phyloP scores from a whole-genome alignment of 345 rosid species.

The Lumnitzera littorea region DNA sequence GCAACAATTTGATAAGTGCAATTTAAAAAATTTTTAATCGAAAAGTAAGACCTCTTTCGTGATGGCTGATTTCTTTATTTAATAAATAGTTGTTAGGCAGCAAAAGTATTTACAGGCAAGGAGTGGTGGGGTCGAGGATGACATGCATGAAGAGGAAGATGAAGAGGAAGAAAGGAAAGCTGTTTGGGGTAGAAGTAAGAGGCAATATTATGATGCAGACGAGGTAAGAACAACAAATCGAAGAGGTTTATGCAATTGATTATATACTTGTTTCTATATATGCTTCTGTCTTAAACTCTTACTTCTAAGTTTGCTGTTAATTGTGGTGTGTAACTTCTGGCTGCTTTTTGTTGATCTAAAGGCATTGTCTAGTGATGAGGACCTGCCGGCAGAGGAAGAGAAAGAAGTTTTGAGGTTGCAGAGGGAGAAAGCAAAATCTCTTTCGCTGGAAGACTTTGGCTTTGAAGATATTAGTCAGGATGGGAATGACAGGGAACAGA shows the following conservation, averaged over 20 bases:
- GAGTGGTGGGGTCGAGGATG: slow-evolving; percentile 69
- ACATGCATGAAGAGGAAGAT: slow-evolving; percentile 50
- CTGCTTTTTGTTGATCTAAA: slow-evolving; percentile 17
- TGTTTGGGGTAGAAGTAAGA: slow-evolving; percentile 46
- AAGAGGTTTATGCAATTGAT: background rate
- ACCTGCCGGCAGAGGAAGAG: slow-evolving; percentile 62
- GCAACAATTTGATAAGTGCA: background rate
- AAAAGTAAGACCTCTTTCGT: background rate
- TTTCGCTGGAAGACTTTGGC: slow-evolving; percentile 70
- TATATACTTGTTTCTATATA: background rate
- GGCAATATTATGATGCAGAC: slow-evolving; percentile 42
- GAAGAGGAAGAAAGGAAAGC: slow-evolving; percentile 33
- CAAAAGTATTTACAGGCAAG: slow-evolving; percentile 44
- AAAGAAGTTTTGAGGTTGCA: slow-evolving; percentile 45
- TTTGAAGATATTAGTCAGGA: slow-evolving; percentile 47
- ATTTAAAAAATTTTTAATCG: background rate
- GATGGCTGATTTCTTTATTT: background rate
- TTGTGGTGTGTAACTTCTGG: background rate
- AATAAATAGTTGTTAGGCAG: slow-evolving; percentile 53
- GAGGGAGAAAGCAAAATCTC: slow-evolving; percentile 32
- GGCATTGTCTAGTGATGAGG: slow-evolving; percentile 77
- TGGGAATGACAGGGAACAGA: slow-evolving; percentile 48
- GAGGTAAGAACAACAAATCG: slow-evolving; percentile 31
- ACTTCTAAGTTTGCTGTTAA: background rate
- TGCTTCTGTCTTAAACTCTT: too few species aligned